Conservation (phyloP, 2,329 filamentous ascomycete genomes). For the Xenoacremonium recifei region DNA sequence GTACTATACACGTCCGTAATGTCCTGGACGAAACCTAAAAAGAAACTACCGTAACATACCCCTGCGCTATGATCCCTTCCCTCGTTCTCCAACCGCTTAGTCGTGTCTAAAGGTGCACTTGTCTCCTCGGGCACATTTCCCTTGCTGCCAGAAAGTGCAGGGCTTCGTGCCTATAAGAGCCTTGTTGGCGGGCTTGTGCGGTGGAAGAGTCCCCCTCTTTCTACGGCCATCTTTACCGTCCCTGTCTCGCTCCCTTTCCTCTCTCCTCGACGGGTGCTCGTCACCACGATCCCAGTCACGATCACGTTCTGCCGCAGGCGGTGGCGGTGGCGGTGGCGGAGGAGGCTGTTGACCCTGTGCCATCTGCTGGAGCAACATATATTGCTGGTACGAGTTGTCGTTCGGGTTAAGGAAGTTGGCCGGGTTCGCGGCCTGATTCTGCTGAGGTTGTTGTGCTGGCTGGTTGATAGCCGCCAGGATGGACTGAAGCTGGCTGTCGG, state of each 20-base stretch:
- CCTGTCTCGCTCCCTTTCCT: slow-evolving; percentile 29
- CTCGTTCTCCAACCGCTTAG: slow-evolving; percentile 14
- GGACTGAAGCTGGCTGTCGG: slow-evolving; percentile 41
- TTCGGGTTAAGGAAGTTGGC: slow-evolving; percentile 33
- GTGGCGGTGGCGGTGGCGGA: slow-evolving; percentile 21
- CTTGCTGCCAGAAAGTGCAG: slow-evolving; percentile 69
- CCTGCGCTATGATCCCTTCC: too few relatives aligned
- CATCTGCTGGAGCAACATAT: slow-evolving; percentile 38
- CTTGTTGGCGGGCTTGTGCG: slow-evolving; percentile 49
- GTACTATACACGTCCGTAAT: too few relatives aligned
- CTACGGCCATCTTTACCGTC: slow-evolving; percentile 38
- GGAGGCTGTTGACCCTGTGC: slow-evolving; percentile 31
- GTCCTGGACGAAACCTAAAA: too few relatives aligned
- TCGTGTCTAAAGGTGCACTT: slow-evolving; percentile 75
- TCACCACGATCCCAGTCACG: slow-evolving; percentile 35
- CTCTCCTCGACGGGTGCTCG: slow-evolving; percentile 21
- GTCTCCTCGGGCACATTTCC: slow-evolving; percentile 70
- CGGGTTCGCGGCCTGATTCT: slow-evolving; percentile 13
- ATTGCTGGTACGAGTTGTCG: slow-evolving; percentile 40
- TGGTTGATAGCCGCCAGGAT: slow-evolving; percentile 44
- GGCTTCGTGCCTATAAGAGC: slow-evolving; percentile 64
- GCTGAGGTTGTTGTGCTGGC: slow-evolving; percentile 24
- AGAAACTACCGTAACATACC: too few relatives aligned
- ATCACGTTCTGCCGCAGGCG: slow-evolving; percentile 24
- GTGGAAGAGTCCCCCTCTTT: slow-evolving; percentile 39